Percentiles rank a stretch among this genome's conserved stretches.
Evolutionary conservation across 345 rosid genomes (phyloP).

Genomic region (Ceriops decandra): DNA sequence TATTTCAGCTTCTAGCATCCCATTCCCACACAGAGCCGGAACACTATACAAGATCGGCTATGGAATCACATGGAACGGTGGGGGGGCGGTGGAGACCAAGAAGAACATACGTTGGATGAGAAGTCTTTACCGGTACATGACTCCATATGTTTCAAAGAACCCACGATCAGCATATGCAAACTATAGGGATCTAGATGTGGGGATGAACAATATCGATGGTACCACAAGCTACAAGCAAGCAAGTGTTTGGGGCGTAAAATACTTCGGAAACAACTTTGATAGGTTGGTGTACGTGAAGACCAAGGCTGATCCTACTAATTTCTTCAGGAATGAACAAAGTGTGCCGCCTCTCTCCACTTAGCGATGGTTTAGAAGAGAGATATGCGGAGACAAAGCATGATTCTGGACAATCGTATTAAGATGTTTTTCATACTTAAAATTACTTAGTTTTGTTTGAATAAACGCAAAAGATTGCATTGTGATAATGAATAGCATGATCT

Average conservation of each 20-base stretch:
- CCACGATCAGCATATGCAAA: constrained; percentile 19
- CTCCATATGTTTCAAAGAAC: constrained; percentile 19
- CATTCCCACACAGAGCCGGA: constrained; percentile 21
- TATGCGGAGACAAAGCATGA: neutral
- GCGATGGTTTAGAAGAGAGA: neutral
- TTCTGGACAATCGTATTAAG: neutral
- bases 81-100: neutral
- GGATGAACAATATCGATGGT: constrained; percentile 10
- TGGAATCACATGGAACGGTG: constrained; percentile 7
- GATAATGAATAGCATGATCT: no score
- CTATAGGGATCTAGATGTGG: constrained; percentile 24
- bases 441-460: no score
- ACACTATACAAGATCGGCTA: constrained; percentile 18
- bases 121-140: constrained; percentile 12
- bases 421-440: no score
- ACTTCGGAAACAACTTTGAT: constrained; percentile 12
- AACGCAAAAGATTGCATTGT: no score
- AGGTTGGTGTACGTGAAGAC: constrained; percentile 19
- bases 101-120: constrained; percentile 9
- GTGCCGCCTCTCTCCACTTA: constrained; percentile 1
- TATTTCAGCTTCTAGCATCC: constrained; percentile 11
- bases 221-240: constrained; percentile 4
- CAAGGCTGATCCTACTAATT: constrained; percentile 15
- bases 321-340: constrained; percentile 24
- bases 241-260: constrained; percentile 9